A percentile compares a stretch with the other conserved stretches of the same genome.
These are phyloP conservation scores for Mycosphaerella sp. DNA, from an alignment of 2,329 filamentous ascomycete genomes.

Conservation along the genomic window DNA sequence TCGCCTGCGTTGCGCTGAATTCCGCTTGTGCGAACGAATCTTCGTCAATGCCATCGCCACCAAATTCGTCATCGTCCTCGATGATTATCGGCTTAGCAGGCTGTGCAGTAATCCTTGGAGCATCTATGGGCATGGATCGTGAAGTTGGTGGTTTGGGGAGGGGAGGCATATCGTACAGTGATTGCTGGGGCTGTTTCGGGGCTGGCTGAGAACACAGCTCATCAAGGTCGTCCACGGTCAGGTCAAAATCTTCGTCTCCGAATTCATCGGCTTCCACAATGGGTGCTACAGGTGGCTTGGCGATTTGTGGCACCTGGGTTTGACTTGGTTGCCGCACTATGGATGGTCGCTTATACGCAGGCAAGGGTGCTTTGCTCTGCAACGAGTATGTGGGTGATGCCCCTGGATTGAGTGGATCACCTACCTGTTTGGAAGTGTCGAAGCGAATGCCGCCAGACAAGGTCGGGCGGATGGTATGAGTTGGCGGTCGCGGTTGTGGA, in stretches of 20 bases:
- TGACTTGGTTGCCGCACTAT: conserved; percentile 23
- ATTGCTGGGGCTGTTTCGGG: conserved; percentile 13
- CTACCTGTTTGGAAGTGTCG: conserved; percentile 10
- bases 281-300: conserved; percentile 4
- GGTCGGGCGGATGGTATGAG: conserved; percentile 13
- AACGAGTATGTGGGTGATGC: conserved; percentile 26
- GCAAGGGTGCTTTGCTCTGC: conserved; percentile 30
- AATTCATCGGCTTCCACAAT: conserved; percentile 37
- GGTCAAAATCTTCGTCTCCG: conserved; percentile 40
- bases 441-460: conserved; percentile 17
- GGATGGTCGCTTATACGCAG: conserved; percentile 31
- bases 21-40: conserved; percentile 62
- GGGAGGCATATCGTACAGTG: conserved; percentile 45
- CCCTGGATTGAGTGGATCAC: conserved; percentile 19
- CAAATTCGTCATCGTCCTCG: conserved; percentile 63
- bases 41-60: conserved; percentile 62
- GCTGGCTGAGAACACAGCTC: conserved; percentile 45
- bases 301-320: conserved; percentile 12
- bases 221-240: conserved; percentile 53
- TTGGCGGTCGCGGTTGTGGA: conserved; percentile 11
- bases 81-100: conserved; percentile 5
- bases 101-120: not conserved
- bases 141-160: conserved; percentile 22
- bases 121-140: not conserved
- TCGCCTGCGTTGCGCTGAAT: conserved; percentile 64